phyloP scores from a whole-genome alignment of 2,329 filamentous ascomycete genomes.

The Amphichorda felina region DNA sequence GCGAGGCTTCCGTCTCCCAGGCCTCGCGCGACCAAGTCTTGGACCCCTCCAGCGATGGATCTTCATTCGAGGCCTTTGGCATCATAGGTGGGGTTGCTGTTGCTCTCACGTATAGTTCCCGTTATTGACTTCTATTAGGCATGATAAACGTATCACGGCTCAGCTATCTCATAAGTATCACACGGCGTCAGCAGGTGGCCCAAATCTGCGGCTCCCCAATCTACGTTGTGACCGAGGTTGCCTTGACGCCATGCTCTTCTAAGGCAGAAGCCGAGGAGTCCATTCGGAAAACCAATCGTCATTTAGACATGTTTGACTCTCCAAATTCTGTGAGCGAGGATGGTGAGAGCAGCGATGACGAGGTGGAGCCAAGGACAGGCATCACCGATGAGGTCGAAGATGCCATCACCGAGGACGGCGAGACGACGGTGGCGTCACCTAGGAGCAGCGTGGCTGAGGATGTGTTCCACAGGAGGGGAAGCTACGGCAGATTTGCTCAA shows the following conservation, averaged over 20 bases:
- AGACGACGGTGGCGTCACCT: conserved; percentile 17
- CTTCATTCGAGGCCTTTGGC: conserved; percentile 48
- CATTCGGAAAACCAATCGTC: conserved; percentile 42
- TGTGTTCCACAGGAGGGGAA: conserved; percentile 71
- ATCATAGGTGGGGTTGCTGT: conserved; percentile 33
- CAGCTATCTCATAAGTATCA: conserved; percentile 80
- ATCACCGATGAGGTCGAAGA: conserved; percentile 33
- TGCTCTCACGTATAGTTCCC: neutral
- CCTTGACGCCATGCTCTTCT: conserved; percentile 77
- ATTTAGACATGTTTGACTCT: conserved; percentile 5
- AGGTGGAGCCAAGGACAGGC: conserved; percentile 19
- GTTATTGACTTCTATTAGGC: conserved; percentile 37
- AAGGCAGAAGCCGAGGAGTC: conserved; percentile 62
- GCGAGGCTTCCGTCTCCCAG: conserved; percentile 35
- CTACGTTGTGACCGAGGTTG: conserved; percentile 80
- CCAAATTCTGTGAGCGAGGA: conserved; percentile 28
- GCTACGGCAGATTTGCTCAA: conserved; percentile 80
- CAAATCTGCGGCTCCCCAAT: conserved; percentile 71
- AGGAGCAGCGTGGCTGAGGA: conserved; percentile 69
- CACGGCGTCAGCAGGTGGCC: conserved; percentile 76
- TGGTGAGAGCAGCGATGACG: conserved; percentile 34
- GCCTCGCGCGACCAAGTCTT: conserved; percentile 31
- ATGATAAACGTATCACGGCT: conserved; percentile 71
- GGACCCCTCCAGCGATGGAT: conserved; percentile 28
- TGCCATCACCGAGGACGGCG: conserved; percentile 18